Evolutionary conservation across 306 rosid species (phyloP).

Genomic region (Prunus kanzakura): DNA sequence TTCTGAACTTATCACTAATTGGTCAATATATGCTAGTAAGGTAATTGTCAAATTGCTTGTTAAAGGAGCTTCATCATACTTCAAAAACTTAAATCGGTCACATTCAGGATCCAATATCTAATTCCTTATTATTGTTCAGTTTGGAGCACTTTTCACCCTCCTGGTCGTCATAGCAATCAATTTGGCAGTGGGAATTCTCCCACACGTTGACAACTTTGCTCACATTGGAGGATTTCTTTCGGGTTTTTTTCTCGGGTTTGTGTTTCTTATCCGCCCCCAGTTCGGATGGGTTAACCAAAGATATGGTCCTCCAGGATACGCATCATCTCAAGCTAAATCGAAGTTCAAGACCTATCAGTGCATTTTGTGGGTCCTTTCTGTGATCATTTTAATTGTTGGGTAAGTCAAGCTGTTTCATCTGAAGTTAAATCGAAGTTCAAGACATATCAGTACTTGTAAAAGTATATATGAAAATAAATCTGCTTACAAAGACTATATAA

Average conservation of each 20-base stretch:
- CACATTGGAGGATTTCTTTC: slow-evolving; percentile 94
- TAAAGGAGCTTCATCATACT: not conserved
- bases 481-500: not conserved
- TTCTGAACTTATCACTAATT: slow-evolving; percentile 91
- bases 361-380: slow-evolving; percentile 72
- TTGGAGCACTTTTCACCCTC: slow-evolving; percentile 71
- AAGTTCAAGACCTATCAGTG: slow-evolving; percentile 85
- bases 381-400: slow-evolving; percentile 72
- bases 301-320: slow-evolving; percentile 47
- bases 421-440: too few relatives aligned
- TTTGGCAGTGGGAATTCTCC: slow-evolving; percentile 92
- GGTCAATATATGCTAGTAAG: slow-evolving; percentile 86
- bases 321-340: slow-evolving; percentile 40
- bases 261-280: slow-evolving; percentile 94
- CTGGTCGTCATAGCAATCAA: slow-evolving; percentile 71
- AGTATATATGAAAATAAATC: not conserved
- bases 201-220: slow-evolving; percentile 95
- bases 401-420: slow-evolving; percentile 32
- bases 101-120: not conserved
- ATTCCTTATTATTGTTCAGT: slow-evolving; percentile 34
- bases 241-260: slow-evolving; percentile 89
- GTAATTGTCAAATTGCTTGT: slow-evolving; percentile 35
- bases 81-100: not conserved
- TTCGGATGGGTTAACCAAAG: slow-evolving; percentile 85
- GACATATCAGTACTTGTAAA: not conserved